These are phyloP conservation scores for Petunia axillaris DNA, from an alignment of 257 asterid species.

Conservation along the genomic window DNA sequence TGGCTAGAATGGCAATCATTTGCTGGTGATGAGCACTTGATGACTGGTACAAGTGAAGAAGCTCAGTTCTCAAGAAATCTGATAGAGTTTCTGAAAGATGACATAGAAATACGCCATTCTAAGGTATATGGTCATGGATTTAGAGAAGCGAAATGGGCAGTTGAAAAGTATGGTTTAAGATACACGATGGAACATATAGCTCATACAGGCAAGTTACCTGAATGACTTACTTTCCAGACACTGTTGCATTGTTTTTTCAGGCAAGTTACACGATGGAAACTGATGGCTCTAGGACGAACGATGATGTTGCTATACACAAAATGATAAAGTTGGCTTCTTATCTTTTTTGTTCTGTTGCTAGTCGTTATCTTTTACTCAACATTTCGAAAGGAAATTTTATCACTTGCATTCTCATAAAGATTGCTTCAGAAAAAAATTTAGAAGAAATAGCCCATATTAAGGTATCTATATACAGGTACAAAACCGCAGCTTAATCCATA, in stretches of 20 bases:
- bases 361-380: neutral
- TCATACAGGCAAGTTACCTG: neutral
- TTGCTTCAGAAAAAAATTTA: neutral
- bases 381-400: neutral
- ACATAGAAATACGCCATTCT: neutral
- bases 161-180: slow-evolving; percentile 21
- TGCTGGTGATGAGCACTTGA: neutral
- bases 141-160: slow-evolving; percentile 26
- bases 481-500: neutral
- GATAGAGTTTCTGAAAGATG: slow-evolving; percentile 19
- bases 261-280: neutral
- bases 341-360: neutral
- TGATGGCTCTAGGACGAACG: neutral
- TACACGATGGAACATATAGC: neutral
- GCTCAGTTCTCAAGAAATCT: slow-evolving; percentile 13
- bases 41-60: slow-evolving; percentile 9
- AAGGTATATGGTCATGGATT: slow-evolving; percentile 24
- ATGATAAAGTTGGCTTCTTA: neutral
- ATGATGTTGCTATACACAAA: too few species aligned
- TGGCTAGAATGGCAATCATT: slow-evolving; percentile 23
- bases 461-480: neutral
- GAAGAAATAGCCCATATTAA: neutral
- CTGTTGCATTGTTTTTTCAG: neutral
- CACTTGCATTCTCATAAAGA: neutral
- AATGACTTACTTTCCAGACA: neutral